Evolutionary conservation across 768 basidiomycete species (phyloP).

Genomic region (Stropharia rugosoannulata): DNA sequence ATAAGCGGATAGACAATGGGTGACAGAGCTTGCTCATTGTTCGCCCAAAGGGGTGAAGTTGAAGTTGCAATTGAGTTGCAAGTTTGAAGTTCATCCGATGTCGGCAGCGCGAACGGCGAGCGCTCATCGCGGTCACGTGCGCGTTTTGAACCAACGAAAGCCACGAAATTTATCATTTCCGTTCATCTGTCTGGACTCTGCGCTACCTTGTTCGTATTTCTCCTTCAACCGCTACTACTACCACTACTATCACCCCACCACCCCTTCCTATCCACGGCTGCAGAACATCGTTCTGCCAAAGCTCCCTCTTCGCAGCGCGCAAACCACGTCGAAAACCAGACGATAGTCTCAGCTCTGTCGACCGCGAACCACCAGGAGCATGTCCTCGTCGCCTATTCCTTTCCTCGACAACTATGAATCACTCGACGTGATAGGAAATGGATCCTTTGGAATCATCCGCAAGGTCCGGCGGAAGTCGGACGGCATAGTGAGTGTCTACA

Average conservation of each 20-base stretch:
- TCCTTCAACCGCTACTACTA: neutral
- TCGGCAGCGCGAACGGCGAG: neutral
- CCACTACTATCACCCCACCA: neutral
- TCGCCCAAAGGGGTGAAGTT: neutral
- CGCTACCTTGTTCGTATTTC: constrained; percentile 4
- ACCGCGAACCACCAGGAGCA: neutral
- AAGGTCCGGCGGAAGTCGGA: constrained; percentile 88
- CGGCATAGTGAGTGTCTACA: constrained; percentile 59
- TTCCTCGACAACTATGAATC: constrained; percentile 83
- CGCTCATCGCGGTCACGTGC: constrained; percentile 5
- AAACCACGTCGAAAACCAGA: neutral
- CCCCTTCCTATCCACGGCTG: too few relatives aligned
- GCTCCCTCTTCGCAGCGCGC: neutral
- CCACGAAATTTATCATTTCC: constrained; percentile 4
- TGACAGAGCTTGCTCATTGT: neutral
- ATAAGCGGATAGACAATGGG: neutral
- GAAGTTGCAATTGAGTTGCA: neutral
- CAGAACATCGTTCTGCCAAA: neutral
- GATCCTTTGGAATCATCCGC: constrained; percentile 96
- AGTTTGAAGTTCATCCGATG: neutral
- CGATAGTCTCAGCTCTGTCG: neutral
- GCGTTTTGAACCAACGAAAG: constrained; percentile 1
- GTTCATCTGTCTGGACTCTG: neutral
- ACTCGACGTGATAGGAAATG: constrained; percentile 92
- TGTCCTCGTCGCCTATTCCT: constrained; percentile 11